Base-by-base conservation (phyloP, 176 grass and related monocot species). In the Cenchrus purpureus region DNA sequence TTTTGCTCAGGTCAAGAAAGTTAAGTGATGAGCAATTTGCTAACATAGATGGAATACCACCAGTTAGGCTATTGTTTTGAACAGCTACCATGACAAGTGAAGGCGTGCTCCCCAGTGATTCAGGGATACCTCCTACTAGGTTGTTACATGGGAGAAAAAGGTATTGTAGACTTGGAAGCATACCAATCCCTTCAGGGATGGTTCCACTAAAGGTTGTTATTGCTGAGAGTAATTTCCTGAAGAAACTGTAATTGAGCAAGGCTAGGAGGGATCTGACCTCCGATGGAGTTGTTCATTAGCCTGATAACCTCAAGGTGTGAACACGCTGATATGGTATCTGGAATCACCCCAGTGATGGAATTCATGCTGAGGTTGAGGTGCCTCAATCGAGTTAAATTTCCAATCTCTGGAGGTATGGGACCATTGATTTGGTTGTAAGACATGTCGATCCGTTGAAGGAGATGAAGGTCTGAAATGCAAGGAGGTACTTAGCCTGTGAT, bases 311-410 rank as follows among this genome's bases (percentile, higher is more conserved):
- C 12, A 2, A 93, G 85, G 1, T 8, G 43, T 45, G 78, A 68
- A n/a, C 91, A 93, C 0, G 13, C 72, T 8, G 85, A 90, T 57
- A 88, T 13, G 3, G 55, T 45, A 16, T 57, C 52, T 1, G 91
- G 88, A 32, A 93, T 88, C n/a, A 7, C 67, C 0, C 91, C 85
- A 0, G 25, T 20, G 8, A 93, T 71, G 25, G 63, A 82, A 59
- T 93, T 93, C 43, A 69, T 45, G 85, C 85, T 88, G 3, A 90
- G 79, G 45, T 89, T 34, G 48, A 92, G 78, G 12, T 83, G 49
- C 31, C 13, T 40, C 0, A 89, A 67, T 2, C 11, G 29, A 5
- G 19, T 68, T 32, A 83, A 31, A 29, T 12, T 72, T 1, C 82
- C 82, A 32, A 90, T 37, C 25, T 86, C 55, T 1, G n/a, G 60